A percentile compares a stretch with the other conserved stretches of the same genome.
Conservation (phyloP, 106 monocot species). For the Vanilla planifolia region DNA sequence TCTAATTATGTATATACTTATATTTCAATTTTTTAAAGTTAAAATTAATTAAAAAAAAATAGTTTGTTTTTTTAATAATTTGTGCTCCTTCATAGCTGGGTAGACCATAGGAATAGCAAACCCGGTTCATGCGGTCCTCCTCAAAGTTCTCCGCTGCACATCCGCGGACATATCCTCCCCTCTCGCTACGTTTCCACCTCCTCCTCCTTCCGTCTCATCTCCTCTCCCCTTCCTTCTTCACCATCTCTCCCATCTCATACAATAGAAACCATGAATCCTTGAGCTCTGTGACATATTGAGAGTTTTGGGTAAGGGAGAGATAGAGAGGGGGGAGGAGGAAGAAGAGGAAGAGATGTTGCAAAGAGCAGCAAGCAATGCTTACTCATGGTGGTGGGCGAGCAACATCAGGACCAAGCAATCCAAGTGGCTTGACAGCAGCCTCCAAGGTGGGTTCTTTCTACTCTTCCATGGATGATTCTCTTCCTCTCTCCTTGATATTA, state of each 20-base stretch:
- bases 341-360: conserved; percentile 36
- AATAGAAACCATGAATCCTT: background rate
- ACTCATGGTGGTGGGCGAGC: conserved; percentile 77
- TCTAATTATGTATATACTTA: no score
- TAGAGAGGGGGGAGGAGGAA: background rate
- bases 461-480: background rate
- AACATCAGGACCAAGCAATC: conserved; percentile 66
- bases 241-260: background rate
- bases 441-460: conserved; percentile 32
- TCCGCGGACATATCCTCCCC: no score
- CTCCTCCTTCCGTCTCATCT: no score
- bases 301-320: background rate
- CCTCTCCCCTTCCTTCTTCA: background rate
- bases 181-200: no score
- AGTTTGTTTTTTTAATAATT: no score
- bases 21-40: no score
- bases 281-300: background rate
- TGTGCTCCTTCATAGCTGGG: no score
- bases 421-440: conserved; percentile 64
- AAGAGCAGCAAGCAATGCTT: conserved; percentile 71
- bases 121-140: no score
- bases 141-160: no score
- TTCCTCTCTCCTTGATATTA: background rate
- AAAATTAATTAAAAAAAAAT: no score
- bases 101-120: no score